Conservation (phyloP, 768 basidiomycete species). For the Saitozyma sp. region DNA sequence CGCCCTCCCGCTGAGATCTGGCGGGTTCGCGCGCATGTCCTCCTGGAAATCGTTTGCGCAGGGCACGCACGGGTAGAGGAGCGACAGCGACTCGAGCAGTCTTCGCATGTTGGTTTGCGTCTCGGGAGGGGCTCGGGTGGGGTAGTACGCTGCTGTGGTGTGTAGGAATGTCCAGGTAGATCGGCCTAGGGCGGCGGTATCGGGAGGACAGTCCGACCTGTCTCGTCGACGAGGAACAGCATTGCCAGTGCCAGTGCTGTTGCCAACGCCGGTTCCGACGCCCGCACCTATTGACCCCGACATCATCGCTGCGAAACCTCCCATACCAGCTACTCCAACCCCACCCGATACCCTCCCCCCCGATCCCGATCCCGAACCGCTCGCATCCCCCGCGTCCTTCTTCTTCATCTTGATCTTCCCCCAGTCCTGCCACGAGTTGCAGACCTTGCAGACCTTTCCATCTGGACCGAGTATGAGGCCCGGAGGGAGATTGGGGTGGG, state of each 20-base stretch:
- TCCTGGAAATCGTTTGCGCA: conserved; percentile 82
- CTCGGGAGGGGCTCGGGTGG: conserved; percentile 69
- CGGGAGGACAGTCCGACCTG: conserved; percentile 77
- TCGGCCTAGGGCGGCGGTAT: conserved; percentile 82
- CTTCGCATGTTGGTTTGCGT: conserved; percentile 83
- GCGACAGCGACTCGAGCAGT: conserved; percentile 73
- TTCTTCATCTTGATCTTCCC: conserved; percentile 31
- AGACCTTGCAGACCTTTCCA: conserved; percentile 93
- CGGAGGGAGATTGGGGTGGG: conserved; percentile 60
- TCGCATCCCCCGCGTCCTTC: conserved; percentile 15
- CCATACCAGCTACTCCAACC: conserved; percentile 19
- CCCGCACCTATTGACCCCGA: conserved; percentile 6
- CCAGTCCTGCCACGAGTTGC: conserved; percentile 54
- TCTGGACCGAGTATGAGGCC: conserved; percentile 88
- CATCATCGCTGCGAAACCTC: conserved; percentile 42
- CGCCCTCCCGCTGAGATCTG: conserved; percentile 71
- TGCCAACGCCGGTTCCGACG: conserved; percentile 4
- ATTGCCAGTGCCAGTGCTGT: neutral
- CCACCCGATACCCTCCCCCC: conserved; percentile 52
- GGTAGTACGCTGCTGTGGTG: conserved; percentile 92
- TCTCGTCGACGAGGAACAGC: conserved; percentile 41
- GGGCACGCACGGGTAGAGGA: conserved; percentile 81
- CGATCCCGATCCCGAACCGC: conserved; percentile 65
- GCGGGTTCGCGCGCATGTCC: conserved; percentile 66
- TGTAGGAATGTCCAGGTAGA: conserved; percentile 98